Conservation (phyloP, 108 stramenopile genomes). For the Fistulifera solaris region DNA sequence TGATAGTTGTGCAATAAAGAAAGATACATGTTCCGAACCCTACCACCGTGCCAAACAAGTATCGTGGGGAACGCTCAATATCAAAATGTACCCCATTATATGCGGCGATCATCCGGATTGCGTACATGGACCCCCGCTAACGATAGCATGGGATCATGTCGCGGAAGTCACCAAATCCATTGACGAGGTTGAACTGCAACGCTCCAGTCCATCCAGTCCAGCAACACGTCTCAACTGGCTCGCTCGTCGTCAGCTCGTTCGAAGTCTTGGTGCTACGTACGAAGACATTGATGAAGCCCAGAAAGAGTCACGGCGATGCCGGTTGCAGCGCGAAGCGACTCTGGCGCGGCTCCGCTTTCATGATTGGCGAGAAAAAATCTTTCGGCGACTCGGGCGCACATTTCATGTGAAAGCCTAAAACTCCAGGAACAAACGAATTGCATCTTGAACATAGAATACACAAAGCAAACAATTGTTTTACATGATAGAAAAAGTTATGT, state of each 20-base stretch:
- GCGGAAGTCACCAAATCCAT: too few relatives aligned
- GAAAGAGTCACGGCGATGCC: slow-evolving; percentile 1
- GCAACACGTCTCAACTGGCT: too few relatives aligned
- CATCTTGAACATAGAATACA: not conserved
- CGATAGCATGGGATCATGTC: too few relatives aligned
- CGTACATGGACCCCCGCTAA: not conserved
- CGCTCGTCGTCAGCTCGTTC: too few relatives aligned
- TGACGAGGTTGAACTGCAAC: too few relatives aligned
- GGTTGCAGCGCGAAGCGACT: not conserved
- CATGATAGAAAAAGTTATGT: too few relatives aligned
- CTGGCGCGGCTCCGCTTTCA: not conserved
- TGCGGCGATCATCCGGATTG: slow-evolving; percentile 4
- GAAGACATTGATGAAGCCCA: slow-evolving; percentile 13
- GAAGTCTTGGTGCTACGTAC: slow-evolving; percentile 5
- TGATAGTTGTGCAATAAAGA: too few relatives aligned
- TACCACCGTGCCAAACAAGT: not conserved
- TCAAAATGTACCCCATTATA: not conserved
- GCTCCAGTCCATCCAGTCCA: too few relatives aligned
- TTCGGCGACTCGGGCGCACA: slow-evolving; percentile 1
- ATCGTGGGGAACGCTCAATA: not conserved
- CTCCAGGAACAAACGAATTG: not conserved
- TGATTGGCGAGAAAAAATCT: not conserved
- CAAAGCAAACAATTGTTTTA: too few relatives aligned
- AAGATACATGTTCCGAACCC: too few relatives aligned
- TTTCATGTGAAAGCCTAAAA: slow-evolving; percentile 4